Conservation (phyloP, 768 basidiomycete species). For the Lentinula sp. region DNA sequence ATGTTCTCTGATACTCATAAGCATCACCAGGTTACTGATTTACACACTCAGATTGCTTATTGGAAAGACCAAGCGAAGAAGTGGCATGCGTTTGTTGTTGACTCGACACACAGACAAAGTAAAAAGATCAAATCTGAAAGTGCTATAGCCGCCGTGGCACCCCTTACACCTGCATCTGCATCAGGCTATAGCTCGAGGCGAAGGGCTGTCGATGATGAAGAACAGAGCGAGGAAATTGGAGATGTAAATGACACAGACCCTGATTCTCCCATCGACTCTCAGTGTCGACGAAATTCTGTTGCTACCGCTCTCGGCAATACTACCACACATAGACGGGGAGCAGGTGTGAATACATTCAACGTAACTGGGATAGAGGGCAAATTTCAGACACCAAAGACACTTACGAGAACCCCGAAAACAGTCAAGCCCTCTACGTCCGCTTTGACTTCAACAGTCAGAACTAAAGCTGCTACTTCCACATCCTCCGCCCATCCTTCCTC, state of each 20-base stretch:
- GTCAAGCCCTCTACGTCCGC: not conserved
- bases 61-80: conserved; percentile 74
- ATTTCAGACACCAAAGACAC: not conserved
- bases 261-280: not conserved
- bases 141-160: not conserved
- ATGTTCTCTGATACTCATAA: conserved; percentile 47
- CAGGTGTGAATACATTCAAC: not conserved
- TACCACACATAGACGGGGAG: not conserved
- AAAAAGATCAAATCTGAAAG: not conserved
- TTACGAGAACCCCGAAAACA: not conserved
- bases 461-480: not conserved
- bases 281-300: too few species aligned
- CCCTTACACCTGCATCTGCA: not conserved
- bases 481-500: not conserved
- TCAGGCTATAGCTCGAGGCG: not conserved
- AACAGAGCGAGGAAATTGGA: not conserved
- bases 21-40: conserved; percentile 51
- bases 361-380: too few species aligned
- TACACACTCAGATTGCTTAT: conserved; percentile 59
- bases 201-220: not conserved
- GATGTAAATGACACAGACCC: not conserved
- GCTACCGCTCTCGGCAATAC: not conserved
- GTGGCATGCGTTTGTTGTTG: conserved; percentile 73
- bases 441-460: not conserved
- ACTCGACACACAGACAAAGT: conserved; percentile 63